Conservation (phyloP, 2,329 filamentous ascomycete genomes). For the Acrocalymma vagum region DNA sequence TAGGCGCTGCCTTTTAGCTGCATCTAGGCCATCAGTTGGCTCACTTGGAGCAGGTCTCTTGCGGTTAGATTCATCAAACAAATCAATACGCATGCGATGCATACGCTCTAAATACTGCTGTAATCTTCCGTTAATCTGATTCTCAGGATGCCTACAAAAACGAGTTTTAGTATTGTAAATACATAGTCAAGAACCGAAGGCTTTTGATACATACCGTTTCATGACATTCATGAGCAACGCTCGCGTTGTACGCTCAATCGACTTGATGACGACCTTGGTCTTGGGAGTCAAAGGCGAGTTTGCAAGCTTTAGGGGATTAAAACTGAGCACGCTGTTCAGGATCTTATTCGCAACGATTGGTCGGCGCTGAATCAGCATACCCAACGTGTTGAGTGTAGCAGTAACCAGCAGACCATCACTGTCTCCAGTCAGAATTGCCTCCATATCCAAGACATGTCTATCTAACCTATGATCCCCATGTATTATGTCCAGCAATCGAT, state of each 20-base stretch:
- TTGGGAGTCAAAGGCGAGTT: constrained; percentile 80
- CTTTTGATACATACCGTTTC: constrained; percentile 68
- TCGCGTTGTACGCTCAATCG: constrained; percentile 92
- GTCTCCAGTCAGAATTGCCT: constrained; percentile 33
- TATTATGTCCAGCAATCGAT: constrained; percentile 83
- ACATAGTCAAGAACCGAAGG: background rate
- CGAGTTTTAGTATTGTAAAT: constrained; percentile 9
- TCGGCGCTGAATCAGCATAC: constrained; percentile 81
- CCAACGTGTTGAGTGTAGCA: constrained; percentile 88
- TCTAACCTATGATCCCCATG: constrained; percentile 86
- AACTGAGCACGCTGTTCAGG: constrained; percentile 83
- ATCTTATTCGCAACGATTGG: constrained; percentile 86
- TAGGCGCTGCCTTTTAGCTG: constrained; percentile 81
- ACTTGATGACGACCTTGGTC: constrained; percentile 83
- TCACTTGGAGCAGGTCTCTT: constrained; percentile 80
- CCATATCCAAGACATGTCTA: constrained; percentile 17
- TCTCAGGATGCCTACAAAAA: constrained; percentile 74
- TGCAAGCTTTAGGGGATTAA: constrained; percentile 87
- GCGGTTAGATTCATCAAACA: constrained; percentile 78
- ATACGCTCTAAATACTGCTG: constrained; percentile 87
- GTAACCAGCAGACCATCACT: constrained; percentile 91
- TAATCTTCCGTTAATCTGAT: constrained; percentile 78
- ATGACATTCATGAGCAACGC: constrained; percentile 83
- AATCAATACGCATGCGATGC: constrained; percentile 78
- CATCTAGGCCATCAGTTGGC: constrained; percentile 75